phyloP scores from a whole-genome alignment of 495 filamentous ascomycete genomes.

The Viridothelium virens region DNA sequence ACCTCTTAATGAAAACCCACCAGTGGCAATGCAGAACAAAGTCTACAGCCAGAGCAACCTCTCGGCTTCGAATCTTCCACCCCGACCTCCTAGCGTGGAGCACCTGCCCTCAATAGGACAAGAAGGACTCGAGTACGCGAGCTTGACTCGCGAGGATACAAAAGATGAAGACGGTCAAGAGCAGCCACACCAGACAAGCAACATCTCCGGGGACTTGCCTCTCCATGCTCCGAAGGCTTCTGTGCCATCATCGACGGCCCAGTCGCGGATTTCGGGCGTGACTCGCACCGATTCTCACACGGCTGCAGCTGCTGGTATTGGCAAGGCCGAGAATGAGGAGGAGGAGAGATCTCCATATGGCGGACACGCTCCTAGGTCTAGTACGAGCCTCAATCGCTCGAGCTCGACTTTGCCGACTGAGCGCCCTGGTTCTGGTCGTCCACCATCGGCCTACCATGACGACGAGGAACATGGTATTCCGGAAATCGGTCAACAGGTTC shows the following conservation, averaged over 20 bases:
- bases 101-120: constrained; percentile 77
- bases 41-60: constrained; percentile 38
- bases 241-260: constrained; percentile 66
- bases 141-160: constrained; percentile 41
- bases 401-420: constrained; percentile 48
- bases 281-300: constrained; percentile 82
- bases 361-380: constrained; percentile 41
- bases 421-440: constrained; percentile 35
- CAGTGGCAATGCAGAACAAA: constrained; percentile 41
- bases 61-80: constrained; percentile 41
- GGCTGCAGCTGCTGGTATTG: constrained; percentile 74
- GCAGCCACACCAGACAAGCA: constrained; percentile 61
- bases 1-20: constrained; percentile 64
- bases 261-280: constrained; percentile 68
- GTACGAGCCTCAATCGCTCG: constrained; percentile 37
- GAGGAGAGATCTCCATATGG: constrained; percentile 36
- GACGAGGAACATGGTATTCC: constrained; percentile 78
- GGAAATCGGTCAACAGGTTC: constrained; percentile 80
- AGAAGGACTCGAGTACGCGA: constrained; percentile 82
- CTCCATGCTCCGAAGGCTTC: constrained; percentile 89
- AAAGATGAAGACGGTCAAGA: constrained; percentile 20
- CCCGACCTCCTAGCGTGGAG: constrained; percentile 60
- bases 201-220: constrained; percentile 70
- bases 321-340: constrained; percentile 58
- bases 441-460: constrained; percentile 40